Evolutionary conservation across 768 basidiomycete species (phyloP).

Genomic region (Rhizopogon sp.): DNA sequence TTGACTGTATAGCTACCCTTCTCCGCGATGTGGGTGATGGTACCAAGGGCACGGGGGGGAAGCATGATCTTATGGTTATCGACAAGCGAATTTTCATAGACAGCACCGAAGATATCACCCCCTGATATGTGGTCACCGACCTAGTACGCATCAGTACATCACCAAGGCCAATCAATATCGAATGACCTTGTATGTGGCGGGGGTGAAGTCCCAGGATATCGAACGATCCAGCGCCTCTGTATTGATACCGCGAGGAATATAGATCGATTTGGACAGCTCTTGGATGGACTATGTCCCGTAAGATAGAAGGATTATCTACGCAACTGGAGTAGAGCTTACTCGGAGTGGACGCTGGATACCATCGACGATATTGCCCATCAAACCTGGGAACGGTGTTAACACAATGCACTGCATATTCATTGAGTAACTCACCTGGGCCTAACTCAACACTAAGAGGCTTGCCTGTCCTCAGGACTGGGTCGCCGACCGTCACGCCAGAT

Average conservation of each 20-base stretch:
- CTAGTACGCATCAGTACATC: conserved; percentile 31
- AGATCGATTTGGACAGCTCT: conserved; percentile 97
- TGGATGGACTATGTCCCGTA: conserved; percentile 64
- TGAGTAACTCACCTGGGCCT: conserved; percentile 71
- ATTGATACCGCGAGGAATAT: conserved; percentile 98
- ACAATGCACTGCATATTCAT: neutral
- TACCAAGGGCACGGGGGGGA: conserved; percentile 88
- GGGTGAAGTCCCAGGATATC: conserved; percentile 93
- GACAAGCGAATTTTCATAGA: conserved; percentile 96
- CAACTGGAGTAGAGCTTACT: conserved; percentile 38
- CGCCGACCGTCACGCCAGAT: conserved; percentile 97
- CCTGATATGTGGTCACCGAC: conserved; percentile 97
- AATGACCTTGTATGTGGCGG: conserved; percentile 67
- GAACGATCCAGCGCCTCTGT: conserved; percentile 88
- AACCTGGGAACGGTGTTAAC: conserved; percentile 43
- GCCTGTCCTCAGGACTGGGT: conserved; percentile 95
- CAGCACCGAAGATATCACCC: conserved; percentile 92
- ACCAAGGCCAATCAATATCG: neutral
- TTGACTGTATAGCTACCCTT: conserved; percentile 91
- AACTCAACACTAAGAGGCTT: conserved; percentile 98
- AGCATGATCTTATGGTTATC: conserved; percentile 98
- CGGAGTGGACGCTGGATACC: conserved; percentile 92
- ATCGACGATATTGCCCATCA: conserved; percentile 99
- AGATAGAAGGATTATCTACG: conserved; percentile 6
- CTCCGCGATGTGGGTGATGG: conserved; percentile 89